Base-by-base conservation (phyloP, 1,284 basidiomycete genomes). In the Ustilago trichophora region DNA sequence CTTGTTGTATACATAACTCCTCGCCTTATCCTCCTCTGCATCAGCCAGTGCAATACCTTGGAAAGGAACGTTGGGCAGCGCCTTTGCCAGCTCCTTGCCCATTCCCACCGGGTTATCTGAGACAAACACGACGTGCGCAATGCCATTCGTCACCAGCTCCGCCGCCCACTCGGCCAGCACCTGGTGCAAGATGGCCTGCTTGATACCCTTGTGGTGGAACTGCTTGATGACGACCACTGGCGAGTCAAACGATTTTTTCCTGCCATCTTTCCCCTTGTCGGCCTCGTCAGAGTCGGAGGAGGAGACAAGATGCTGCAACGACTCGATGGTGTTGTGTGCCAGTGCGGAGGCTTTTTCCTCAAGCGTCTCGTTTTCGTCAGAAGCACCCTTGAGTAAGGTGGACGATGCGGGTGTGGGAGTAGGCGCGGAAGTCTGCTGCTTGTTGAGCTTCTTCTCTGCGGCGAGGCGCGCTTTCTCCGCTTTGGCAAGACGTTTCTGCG, bases 81-180 rank as follows among this genome's bases (percentile, higher is more conserved):
- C 94, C 85, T 89, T 90, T 0, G 91, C 88, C 9, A 98, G 83
- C 21, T 87, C 85, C 81, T 94, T 97, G 1, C 88, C 55, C 70
- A 73, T 86, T 48, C 93, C 90, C 68, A 93, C 92, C 21, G 90
- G 87, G 72, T 93, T 93, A 79, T 98, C 92, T 71, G 91, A 91
- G 29, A 94, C 85, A 37, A 98, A 88, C 41, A 98, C 85, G 34
- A 97, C 93, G 81, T 98, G 95, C 0, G 95, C 95, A 50, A 92
- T 85, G 88, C 88, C 59, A 6, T 46, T 64, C 15, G 65, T 63
- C 18, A 73, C 72, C n/a, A 78, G 45, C 12, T 85, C 86, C 0
- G 92, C 91, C 4, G 88, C 90, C 95, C 95, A 98, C 55, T 90
- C 88, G 2, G 90, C 87, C 18, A 98, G 82, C 2, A 90, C 90